Base-by-base conservation (phyloP, 2,329 filamentous ascomycete species). In the Aspergillus brasiliensis region DNA sequence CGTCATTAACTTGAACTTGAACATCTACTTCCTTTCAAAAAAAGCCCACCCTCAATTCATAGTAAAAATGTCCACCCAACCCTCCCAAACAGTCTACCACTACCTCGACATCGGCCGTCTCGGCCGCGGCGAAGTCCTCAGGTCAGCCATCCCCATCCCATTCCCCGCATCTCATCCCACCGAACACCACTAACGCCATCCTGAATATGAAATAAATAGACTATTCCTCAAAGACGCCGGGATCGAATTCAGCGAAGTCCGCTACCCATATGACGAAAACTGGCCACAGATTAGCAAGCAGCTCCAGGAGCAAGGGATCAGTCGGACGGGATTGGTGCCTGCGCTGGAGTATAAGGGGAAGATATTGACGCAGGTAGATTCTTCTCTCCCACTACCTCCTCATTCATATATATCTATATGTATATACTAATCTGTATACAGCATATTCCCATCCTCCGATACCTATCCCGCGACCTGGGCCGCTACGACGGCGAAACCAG, bases 401-500 rank as follows among this genome's bases (percentile, higher is more conserved):
- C n/a, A n/a, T n/a, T n/a, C n/a, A n/a, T n/a, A n/a, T n/a, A n/a
- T n/a, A n/a, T n/a, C n/a, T n/a, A 10, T 31, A 31, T 31, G 28
- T 0, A 34, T 5, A 2, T 1, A 3, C 44, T 48, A 27, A 48
- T 8, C 4, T 5, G 6, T 1, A 10, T 25, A 10, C 19, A 73
- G 68, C 71, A 72, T 38, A 64, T 72, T 11, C 70, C 73, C 0
- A 78, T 72, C 11, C 60, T 79, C 5, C 70, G 77, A n/a, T 78
- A 73, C 52, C 63, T 79, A 0, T 58, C 76, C 1, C 69, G 75
- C 2, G 72, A 77, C 0, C 67, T 76, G 0, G 73, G 71, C 8
- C 53, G 49, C 3, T 78, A 78, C 21, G 76, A 79, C 17, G 77
- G 77, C 8, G 67, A 70, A 2, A 74, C 75, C 2, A 76, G 64